A percentile compares a stretch with the other conserved stretches of the same genome.
Evolutionary conservation across 2,329 filamentous ascomycete species (phyloP).

Genomic region (Trichoderma brevicompactum): DNA sequence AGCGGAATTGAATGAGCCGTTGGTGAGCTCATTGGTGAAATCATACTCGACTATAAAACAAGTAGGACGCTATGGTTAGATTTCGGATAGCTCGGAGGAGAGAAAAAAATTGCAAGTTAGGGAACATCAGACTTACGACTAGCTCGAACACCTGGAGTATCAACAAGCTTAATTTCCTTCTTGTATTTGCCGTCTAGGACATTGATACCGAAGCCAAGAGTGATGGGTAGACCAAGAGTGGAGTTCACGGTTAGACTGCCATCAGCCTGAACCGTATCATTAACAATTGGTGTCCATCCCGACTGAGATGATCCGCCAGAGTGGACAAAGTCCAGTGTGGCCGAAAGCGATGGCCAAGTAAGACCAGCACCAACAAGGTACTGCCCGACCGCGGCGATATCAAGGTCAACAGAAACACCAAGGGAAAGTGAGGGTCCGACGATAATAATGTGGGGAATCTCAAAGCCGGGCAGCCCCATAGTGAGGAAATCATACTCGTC

Average conservation of each 20-base stretch:
- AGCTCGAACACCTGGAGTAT: conserved; percentile 1
- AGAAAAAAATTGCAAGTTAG: too few relatives aligned
- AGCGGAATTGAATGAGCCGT: conserved; percentile 5
- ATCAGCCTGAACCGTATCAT: background rate
- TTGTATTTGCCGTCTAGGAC: conserved; percentile 16
- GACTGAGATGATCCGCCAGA: background rate
- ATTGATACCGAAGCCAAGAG: conserved; percentile 6
- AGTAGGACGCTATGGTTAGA: background rate
- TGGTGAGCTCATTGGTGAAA: conserved; percentile 13
- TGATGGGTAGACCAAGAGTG: background rate
- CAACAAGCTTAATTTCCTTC: conserved; percentile 20
- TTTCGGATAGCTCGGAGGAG: background rate
- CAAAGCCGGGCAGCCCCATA: background rate
- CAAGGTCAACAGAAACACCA: background rate
- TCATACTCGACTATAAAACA: conserved; percentile 1
- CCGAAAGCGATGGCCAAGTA: background rate
- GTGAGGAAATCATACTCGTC: conserved; percentile 9
- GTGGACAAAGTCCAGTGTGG: background rate
- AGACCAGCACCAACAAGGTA: background rate
- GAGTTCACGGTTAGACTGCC: background rate
- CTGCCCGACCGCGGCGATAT: background rate
- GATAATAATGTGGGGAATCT: conserved; percentile 1
- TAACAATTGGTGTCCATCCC: background rate
- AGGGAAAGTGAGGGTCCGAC: background rate
- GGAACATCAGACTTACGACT: background rate